Conservation (phyloP, 345 rosid genomes). For the Brassica napus region DNA sequence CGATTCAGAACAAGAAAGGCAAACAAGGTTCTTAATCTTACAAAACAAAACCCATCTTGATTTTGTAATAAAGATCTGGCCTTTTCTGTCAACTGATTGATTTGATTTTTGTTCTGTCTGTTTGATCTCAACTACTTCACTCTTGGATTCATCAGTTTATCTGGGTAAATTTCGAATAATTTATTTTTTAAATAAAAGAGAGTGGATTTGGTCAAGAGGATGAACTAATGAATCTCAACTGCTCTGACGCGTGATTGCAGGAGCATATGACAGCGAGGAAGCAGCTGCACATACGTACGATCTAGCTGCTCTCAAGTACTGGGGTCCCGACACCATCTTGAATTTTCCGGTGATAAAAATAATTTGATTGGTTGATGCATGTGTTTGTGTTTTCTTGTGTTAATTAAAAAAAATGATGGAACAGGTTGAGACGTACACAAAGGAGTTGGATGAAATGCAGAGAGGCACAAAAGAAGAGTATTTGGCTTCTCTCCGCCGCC, state of each 20-base stretch:
- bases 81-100: neutral
- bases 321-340: slow-evolving; percentile 82
- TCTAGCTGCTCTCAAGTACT: slow-evolving; percentile 95
- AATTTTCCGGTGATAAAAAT: slow-evolving; percentile 65
- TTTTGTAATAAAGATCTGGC: slow-evolving; percentile 14
- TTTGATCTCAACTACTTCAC: slow-evolving; percentile 34
- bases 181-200: neutral
- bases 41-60: neutral
- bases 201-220: slow-evolving; percentile 38
- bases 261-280: slow-evolving; percentile 89
- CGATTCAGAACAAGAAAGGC: slow-evolving; percentile 88
- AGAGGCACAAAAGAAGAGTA: slow-evolving; percentile 78
- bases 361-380: slow-evolving; percentile 35
- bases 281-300: slow-evolving; percentile 97
- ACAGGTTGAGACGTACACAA: slow-evolving; percentile 60
- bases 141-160: slow-evolving; percentile 64
- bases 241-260: slow-evolving; percentile 43
- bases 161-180: slow-evolving; percentile 57
- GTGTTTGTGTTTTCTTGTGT: slow-evolving; percentile 13
- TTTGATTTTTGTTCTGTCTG: neutral
- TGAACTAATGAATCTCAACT: slow-evolving; percentile 32
- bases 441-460: slow-evolving; percentile 82
- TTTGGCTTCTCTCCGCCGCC: slow-evolving; percentile 77
- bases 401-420: neutral
- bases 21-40: slow-evolving; percentile 63